Evolutionary conservation across 768 basidiomycete genomes (phyloP).

Genomic region (Collybiopsis luxurians): DNA sequence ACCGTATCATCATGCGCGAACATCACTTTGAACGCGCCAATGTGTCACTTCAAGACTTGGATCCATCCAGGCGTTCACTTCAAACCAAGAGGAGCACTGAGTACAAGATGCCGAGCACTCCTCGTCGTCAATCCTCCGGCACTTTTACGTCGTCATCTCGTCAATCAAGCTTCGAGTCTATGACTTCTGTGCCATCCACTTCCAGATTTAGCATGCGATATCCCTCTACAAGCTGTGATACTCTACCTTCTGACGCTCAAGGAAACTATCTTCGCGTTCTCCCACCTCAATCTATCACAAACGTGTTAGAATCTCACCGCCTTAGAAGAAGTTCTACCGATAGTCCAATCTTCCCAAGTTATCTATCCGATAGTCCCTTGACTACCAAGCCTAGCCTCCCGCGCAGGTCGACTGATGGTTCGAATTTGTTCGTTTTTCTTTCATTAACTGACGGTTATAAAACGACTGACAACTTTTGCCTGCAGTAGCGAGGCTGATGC

Average conservation of each 20-base stretch:
- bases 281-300: slow-evolving; percentile 6
- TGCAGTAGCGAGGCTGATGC: not conserved
- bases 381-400: not conserved
- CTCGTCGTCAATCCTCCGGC: not conserved
- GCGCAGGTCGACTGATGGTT: not conserved
- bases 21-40: slow-evolving; percentile 17
- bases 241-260: not conserved
- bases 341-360: not conserved
- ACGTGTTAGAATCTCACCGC: slow-evolving; percentile 4
- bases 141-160: slow-evolving; percentile 4
- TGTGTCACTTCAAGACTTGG: slow-evolving; percentile 8
- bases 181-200: not conserved
- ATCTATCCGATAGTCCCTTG: not conserved
- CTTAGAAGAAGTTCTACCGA: not conserved
- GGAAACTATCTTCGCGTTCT: not conserved
- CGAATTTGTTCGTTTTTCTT: not conserved
- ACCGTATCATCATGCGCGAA: slow-evolving; percentile 49
- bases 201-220: slow-evolving; percentile 1
- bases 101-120: not conserved
- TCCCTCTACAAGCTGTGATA: slow-evolving; percentile 1
- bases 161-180: slow-evolving; percentile 9
- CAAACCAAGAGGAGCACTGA: not conserved
- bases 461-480: not conserved
- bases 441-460: not conserved
- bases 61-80: not conserved